Conservation (phyloP, 1,284 basidiomycete species). For the Pisolithus thermaeus region DNA sequence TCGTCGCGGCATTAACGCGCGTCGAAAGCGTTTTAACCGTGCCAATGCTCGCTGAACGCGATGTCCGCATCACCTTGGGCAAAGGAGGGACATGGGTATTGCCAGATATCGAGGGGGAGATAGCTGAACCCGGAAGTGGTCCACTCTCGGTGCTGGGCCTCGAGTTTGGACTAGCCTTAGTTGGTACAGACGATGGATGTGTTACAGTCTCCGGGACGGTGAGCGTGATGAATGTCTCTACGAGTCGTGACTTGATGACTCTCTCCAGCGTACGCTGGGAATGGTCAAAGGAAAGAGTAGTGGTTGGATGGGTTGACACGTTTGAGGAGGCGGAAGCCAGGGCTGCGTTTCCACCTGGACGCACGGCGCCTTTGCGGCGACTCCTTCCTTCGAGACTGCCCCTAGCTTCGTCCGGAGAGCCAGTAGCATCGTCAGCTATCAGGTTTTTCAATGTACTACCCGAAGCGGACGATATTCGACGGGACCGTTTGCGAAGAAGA, state of each 20-base stretch:
- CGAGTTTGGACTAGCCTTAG: constrained; percentile 12
- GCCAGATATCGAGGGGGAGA: not conserved
- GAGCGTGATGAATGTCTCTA: constrained; percentile 74
- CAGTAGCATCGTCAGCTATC: constrained; percentile 39
- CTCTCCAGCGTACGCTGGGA: constrained; percentile 65
- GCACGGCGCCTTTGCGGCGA: constrained; percentile 34
- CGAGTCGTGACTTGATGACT: constrained; percentile 63
- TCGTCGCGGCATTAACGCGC: constrained; percentile 2
- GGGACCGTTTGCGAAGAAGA: constrained; percentile 49
- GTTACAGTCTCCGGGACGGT: constrained; percentile 29
- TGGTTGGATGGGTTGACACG: constrained; percentile 16
- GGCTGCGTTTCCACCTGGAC: constrained; percentile 26
- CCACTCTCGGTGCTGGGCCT: constrained; percentile 24
- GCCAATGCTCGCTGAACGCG: constrained; percentile 12
- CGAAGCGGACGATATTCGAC: constrained; percentile 59
- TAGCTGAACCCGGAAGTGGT: constrained; percentile 9
- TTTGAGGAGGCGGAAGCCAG: constrained; percentile 22
- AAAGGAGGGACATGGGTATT: constrained; percentile 4
- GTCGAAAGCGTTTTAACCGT: constrained; percentile 13
- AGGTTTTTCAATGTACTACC: constrained; percentile 42
- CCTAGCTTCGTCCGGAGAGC: constrained; percentile 23
- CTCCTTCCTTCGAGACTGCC: constrained; percentile 31
- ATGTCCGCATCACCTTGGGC: constrained; percentile 12
- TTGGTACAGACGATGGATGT: constrained; percentile 11
- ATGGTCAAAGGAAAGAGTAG: constrained; percentile 42